Evolutionary conservation across 2,329 filamentous ascomycete genomes (phyloP).

Genomic region (Domatiomyces catenatus): DNA sequence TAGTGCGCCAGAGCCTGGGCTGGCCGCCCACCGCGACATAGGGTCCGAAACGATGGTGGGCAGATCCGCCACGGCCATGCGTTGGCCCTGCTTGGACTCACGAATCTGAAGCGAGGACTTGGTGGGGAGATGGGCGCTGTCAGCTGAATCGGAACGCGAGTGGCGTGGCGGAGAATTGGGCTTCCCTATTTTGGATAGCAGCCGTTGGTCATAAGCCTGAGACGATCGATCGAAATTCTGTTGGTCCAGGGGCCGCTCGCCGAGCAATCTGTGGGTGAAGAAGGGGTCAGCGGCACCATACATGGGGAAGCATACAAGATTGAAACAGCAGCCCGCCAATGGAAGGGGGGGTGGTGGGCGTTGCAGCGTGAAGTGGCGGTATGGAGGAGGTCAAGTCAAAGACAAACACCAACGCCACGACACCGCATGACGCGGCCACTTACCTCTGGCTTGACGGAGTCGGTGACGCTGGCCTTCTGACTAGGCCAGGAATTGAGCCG

Average conservation of each 20-base stretch:
- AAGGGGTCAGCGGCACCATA: slow-evolving; percentile 3
- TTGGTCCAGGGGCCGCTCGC: slow-evolving; percentile 44
- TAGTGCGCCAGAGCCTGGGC: slow-evolving; percentile 26
- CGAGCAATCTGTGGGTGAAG: slow-evolving; percentile 34
- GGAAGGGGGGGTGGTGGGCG: too few relatives aligned
- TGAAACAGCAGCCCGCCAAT: not conserved
- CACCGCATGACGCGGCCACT: slow-evolving; percentile 5
- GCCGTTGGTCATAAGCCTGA: slow-evolving; percentile 47
- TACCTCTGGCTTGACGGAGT: slow-evolving; percentile 13
- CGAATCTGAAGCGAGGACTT: slow-evolving; percentile 18
- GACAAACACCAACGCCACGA: not conserved
- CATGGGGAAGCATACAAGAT: not conserved
- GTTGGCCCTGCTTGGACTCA: slow-evolving; percentile 6
- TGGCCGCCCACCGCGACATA: slow-evolving; percentile 23
- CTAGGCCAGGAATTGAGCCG: slow-evolving; percentile 63
- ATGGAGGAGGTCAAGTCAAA: not conserved
- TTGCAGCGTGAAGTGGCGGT: not conserved
- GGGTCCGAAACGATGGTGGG: slow-evolving; percentile 8
- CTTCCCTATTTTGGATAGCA: slow-evolving; percentile 47
- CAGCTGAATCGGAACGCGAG: slow-evolving; percentile 20
- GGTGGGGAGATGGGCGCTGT: slow-evolving; percentile 22
- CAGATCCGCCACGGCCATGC: slow-evolving; percentile 10
- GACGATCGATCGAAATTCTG: slow-evolving; percentile 43
- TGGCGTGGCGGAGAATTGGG: slow-evolving; percentile 39
- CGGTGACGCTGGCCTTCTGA: slow-evolving; percentile 12